Conservation (phyloP, 2,329 filamentous ascomycete genomes). For the Calonectria henricotiae region DNA sequence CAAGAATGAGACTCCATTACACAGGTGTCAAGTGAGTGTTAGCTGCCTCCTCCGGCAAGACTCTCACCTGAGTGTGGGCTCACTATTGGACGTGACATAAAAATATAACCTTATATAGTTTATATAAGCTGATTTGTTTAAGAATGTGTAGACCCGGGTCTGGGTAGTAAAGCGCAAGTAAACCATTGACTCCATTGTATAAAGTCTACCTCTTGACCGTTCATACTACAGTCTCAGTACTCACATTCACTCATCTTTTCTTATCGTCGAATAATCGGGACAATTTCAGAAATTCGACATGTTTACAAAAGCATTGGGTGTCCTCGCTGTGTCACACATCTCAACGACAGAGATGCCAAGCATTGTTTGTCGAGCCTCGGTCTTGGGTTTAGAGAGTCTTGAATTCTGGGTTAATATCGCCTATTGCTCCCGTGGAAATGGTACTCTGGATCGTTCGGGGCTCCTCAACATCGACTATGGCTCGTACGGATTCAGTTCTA, state of each 20-base stretch:
- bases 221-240: background rate
- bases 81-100: no score
- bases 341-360: background rate
- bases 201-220: background rate
- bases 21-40: background rate
- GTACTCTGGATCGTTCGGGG: background rate
- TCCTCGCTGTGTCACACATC: conserved; percentile 15
- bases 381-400: conserved; percentile 4
- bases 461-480: conserved; percentile 1
- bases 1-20: background rate
- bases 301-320: background rate
- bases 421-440: background rate
- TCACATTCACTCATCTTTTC: background rate
- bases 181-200: background rate
- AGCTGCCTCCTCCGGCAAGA: background rate
- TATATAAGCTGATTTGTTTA: background rate
- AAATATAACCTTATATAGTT: background rate
- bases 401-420: conserved; percentile 16
- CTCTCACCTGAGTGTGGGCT: background rate
- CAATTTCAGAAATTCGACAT: background rate
- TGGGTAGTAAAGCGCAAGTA: background rate
- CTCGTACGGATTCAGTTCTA: background rate
- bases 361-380: background rate
- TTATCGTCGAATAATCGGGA: background rate
- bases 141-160: background rate